phyloP scores from a whole-genome alignment of 1,139 yeast genomes.

The Kodamaea alishanica region DNA sequence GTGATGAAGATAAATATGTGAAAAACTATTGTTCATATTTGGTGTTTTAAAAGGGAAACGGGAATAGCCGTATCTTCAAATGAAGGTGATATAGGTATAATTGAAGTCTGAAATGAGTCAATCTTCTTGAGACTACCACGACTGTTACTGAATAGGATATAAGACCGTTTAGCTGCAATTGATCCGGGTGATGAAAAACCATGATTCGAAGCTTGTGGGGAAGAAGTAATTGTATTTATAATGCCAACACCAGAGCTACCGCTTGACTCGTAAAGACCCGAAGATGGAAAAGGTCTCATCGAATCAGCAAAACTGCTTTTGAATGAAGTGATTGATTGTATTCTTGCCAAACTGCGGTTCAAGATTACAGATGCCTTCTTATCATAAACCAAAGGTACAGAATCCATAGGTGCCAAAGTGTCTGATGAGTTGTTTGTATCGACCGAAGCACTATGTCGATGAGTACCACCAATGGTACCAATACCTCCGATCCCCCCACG shows the following conservation, averaged over 20 bases:
- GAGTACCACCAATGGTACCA: too few species aligned
- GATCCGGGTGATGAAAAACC: constrained; percentile 11
- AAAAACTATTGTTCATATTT: constrained; percentile 2
- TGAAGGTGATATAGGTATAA: constrained; percentile 9
- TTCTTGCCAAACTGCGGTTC: constrained; percentile 70
- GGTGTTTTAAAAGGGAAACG: constrained; percentile 11
- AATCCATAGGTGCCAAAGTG: constrained; percentile 52
- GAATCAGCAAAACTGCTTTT: constrained; percentile 69
- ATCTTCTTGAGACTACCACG: constrained; percentile 17
- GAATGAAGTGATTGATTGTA: constrained; percentile 74
- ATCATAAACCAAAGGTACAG: constrained; percentile 77
- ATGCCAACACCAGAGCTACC: too few species aligned
- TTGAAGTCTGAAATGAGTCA: constrained; percentile 19
- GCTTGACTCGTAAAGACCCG: too few species aligned
- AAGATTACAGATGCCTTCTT: constrained; percentile 73
- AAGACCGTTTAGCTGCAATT: constrained; percentile 32
- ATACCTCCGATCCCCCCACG: too few species aligned
- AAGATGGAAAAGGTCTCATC: constrained; percentile 21
- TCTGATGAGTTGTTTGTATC: constrained; percentile 45
- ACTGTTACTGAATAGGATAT: constrained; percentile 43
- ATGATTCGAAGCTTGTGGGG: constrained; percentile 9
- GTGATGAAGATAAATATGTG: too few species aligned
- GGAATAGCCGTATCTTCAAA: constrained; percentile 7
- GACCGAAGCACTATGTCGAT: constrained; percentile 47
- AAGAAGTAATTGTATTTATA: too few species aligned